Conservation (phyloP, 2,329 filamentous ascomycete species). For the Epichloe scottii region DNA sequence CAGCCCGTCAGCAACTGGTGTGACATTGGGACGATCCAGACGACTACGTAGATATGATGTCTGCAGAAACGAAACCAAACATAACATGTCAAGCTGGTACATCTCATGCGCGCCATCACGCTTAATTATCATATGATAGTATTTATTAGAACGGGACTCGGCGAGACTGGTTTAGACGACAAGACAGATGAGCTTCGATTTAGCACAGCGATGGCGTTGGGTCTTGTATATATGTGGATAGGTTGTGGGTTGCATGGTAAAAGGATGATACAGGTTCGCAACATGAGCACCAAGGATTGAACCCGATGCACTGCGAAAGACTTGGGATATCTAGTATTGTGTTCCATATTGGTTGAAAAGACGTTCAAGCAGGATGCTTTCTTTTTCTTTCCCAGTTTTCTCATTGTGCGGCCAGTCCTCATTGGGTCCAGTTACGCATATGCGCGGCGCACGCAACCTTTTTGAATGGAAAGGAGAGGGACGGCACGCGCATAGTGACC, state of each 20-base stretch:
- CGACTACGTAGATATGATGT: background rate
- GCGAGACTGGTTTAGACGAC: conserved; percentile 7
- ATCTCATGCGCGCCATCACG: background rate
- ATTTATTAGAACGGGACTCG: background rate
- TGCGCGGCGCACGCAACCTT: background rate
- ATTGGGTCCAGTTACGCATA: too few relatives aligned
- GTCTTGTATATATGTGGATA: background rate
- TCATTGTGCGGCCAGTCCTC: too few relatives aligned
- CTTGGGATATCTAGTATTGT: too few relatives aligned
- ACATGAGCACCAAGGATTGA: background rate
- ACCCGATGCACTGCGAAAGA: too few relatives aligned
- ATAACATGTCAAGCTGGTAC: background rate
- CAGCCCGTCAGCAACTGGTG: conserved; percentile 59
- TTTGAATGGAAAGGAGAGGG: background rate
- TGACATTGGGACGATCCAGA: conserved; percentile 31
- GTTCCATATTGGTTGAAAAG: too few relatives aligned
- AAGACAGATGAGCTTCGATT: conserved; percentile 4
- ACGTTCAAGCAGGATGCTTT: too few relatives aligned
- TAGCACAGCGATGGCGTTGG: conserved; percentile 24
- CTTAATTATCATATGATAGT: background rate
- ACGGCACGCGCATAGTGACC: background rate
- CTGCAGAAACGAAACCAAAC: background rate
- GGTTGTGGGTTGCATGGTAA: background rate
- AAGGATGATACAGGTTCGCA: background rate
- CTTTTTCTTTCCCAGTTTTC: too few relatives aligned